Evolutionary conservation across 2,329 filamentous ascomycete genomes (phyloP), one percentile per base, ranked within the genome.

Genomic region (Sporothrix phasma): DNA sequence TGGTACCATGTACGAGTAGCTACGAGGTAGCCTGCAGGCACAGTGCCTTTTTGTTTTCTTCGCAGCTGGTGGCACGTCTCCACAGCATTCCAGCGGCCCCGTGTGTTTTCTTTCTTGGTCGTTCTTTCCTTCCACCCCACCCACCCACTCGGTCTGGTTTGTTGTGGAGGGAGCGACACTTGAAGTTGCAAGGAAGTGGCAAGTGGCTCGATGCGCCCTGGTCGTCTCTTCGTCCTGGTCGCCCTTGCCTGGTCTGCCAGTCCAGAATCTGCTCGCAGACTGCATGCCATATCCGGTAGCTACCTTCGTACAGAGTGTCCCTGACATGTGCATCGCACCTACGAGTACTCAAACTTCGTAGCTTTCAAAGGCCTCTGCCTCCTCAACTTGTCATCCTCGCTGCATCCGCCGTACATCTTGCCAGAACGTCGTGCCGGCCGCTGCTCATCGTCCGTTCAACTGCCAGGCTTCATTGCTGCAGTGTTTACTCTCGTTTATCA

Each of bases 1-100:
- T n/a, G n/a, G n/a, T n/a, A n/a, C n/a, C n/a, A n/a, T n/a, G n/a
- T n/a, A n/a, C n/a, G n/a, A n/a, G n/a, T n/a, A n/a, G n/a, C n/a
- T n/a, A n/a, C 56, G 56, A 60, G 58, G 43, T 60, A 34, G 10
- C 17, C 56, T 29, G 56, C 56, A 43, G 46, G 26, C n/a, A n/a
- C n/a, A n/a, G n/a, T n/a, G n/a, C n/a, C n/a, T n/a, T 61, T 61
- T 43, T 43, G 17, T 49, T 29, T 61, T 61, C 46, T 61, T n/a
- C 19, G 19, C 1, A 24, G 11, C n/a, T 13, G 6, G 34, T 29
- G 22, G 8, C 13, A 22, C 54, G 29, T 29, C n/a, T 58, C 13
- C 22, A 29, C 31, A 39, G 7, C 24, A 58, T 58, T 58, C 54
- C 37, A 43, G 22, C 31, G 17, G 26, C 47, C 47, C 47, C 47